phyloP scores from a whole-genome alignment of 768 basidiomycete genomes.

The Boletus coccyginus region DNA sequence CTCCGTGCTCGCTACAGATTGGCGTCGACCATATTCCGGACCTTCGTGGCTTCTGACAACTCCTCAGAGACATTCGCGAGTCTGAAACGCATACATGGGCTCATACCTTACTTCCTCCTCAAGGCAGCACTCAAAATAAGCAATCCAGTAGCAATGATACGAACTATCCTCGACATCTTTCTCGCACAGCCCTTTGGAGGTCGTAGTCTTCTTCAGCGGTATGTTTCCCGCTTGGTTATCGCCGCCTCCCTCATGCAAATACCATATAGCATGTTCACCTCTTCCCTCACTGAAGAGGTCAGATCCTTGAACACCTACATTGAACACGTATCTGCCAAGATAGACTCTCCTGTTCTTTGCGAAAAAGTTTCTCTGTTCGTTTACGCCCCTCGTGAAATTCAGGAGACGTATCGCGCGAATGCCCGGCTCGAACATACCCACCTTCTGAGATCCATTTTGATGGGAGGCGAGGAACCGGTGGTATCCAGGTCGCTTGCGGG shows the following conservation, averaged over 20 bases:
- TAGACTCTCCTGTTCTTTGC: conserved; percentile 84
- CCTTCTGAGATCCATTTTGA: conserved; percentile 74
- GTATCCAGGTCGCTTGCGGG: conserved; percentile 78
- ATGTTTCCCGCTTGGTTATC: conserved; percentile 7
- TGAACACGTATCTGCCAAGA: conserved; percentile 79
- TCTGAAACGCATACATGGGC: conserved; percentile 88
- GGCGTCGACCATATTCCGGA: conserved; percentile 95
- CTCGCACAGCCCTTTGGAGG: conserved; percentile 97
- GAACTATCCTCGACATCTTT: conserved; percentile 89
- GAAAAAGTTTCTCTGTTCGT: conserved; percentile 87
- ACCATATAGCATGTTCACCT: conserved; percentile 83
- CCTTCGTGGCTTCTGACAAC: conserved; percentile 89
- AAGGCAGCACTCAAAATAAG: conserved; percentile 89
- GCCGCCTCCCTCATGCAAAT: conserved; percentile 2
- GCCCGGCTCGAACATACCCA: conserved; percentile 74
- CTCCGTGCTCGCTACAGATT: conserved; percentile 47
- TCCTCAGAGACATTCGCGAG: conserved; percentile 86
- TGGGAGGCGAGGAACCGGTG: conserved; percentile 71
- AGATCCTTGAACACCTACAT: conserved; percentile 84
- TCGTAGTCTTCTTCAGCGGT: conserved; percentile 88
- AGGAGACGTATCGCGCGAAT: conserved; percentile 75
- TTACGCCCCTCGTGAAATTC: conserved; percentile 84
- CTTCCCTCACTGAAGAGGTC: conserved; percentile 87
- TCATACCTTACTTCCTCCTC: conserved; percentile 98
- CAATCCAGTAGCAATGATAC: conserved; percentile 95